Evolutionary conservation across 2,329 filamentous ascomycete species (phyloP).

Genomic region (Neoascochyta sp.): DNA sequence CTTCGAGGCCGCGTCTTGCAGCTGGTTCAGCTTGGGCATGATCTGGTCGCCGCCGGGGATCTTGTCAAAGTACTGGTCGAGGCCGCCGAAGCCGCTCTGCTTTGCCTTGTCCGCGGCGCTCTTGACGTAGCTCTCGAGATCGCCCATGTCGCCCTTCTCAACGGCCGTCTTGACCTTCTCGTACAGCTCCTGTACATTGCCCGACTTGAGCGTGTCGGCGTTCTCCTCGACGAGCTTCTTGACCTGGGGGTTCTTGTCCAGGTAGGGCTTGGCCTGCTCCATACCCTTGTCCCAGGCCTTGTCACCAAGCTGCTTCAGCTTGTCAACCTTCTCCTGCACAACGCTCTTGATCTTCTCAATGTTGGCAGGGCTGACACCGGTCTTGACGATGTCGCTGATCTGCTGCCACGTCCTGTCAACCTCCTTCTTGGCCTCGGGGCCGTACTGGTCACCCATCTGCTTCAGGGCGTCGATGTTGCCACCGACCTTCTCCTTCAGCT

Average conservation of each 20-base stretch:
- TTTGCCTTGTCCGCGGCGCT: conserved; percentile 57
- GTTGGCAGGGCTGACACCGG: conserved; percentile 58
- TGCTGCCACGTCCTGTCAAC: conserved; percentile 68
- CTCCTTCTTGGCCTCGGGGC: conserved; percentile 73
- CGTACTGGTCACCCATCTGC: conserved; percentile 64
- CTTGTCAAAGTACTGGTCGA: conserved; percentile 63
- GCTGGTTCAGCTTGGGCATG: conserved; percentile 60
- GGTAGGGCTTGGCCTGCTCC: conserved; percentile 66
- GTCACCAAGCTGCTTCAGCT: conserved; percentile 65
- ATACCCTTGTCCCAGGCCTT: conserved; percentile 69
- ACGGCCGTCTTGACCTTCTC: conserved; percentile 59
- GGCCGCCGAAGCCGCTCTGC: conserved; percentile 46
- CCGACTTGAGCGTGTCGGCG: conserved; percentile 62
- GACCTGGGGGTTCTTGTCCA: conserved; percentile 73
- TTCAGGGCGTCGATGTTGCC: conserved; percentile 66
- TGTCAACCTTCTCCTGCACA: conserved; percentile 65
- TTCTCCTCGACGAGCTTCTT: conserved; percentile 72
- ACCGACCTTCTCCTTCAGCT: conserved; percentile 68
- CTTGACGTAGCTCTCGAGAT: conserved; percentile 60
- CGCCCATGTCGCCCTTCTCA: conserved; percentile 57
- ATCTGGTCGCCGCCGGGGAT: conserved; percentile 63
- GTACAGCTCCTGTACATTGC: conserved; percentile 62
- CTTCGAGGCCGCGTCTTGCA: conserved; percentile 63
- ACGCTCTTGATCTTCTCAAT: conserved; percentile 55
- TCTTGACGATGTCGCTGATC: conserved; percentile 60